Percentiles rank a stretch among this genome's conserved stretches.
These are phyloP conservation scores for Fagopyrum homotropicum DNA, from an alignment of 148 eudicot genomes.

Conservation along the genomic window DNA sequence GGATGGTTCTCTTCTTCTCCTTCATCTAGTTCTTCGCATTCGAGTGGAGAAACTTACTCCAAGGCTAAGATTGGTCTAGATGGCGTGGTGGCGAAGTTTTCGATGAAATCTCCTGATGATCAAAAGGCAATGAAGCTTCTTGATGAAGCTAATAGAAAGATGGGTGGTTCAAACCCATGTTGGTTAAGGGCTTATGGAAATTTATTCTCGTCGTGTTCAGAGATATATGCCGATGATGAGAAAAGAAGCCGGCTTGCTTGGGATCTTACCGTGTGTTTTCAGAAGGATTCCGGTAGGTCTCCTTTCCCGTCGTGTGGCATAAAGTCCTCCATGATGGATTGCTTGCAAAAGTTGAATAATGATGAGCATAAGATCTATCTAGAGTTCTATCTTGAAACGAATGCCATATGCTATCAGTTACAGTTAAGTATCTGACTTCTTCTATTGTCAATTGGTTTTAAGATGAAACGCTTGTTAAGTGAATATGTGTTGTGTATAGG, in stretches of 20 bases:
- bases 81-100: conserved; percentile 35
- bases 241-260: conserved; percentile 57
- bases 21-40: background rate
- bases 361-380: conserved; percentile 52
- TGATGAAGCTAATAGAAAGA: conserved; percentile 37
- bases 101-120: conserved; percentile 34
- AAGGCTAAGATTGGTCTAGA: conserved; percentile 8
- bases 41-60: background rate
- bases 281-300: conserved; percentile 52
- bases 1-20: conserved; percentile 11
- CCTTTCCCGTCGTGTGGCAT: conserved; percentile 47
- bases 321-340: conserved; percentile 41
- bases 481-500: conserved; percentile 21
- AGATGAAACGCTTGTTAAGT: background rate
- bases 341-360: conserved; percentile 38
- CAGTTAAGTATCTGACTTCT: conserved; percentile 32
- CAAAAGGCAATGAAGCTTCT: conserved; percentile 36
- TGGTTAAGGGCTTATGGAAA: conserved; percentile 54
- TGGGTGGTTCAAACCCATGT: conserved; percentile 39
- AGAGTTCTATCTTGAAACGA: conserved; percentile 57
- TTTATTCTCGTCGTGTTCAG: conserved; percentile 53
- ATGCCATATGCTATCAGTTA: conserved; percentile 68
- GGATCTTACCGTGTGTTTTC: conserved; percentile 76
- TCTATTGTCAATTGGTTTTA: background rate
- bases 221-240: conserved; percentile 59